These are phyloP conservation scores for Juglanconis sp. DNA, from an alignment of 2,329 filamentous ascomycete species.

Conservation along the genomic window DNA sequence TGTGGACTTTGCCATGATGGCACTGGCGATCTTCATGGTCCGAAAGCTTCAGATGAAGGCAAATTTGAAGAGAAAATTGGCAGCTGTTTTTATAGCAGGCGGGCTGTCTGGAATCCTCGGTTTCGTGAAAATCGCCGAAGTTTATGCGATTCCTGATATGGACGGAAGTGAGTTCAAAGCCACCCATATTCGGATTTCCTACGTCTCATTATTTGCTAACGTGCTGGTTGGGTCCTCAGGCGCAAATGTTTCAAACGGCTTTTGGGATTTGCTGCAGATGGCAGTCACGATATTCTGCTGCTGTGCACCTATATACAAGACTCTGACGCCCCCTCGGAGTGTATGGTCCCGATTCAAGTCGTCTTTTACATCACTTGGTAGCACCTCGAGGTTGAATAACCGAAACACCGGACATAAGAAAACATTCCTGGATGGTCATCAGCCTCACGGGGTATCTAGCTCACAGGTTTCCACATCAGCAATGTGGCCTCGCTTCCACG, in stretches of 20 bases:
- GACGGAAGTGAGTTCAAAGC: no score
- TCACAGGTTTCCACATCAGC: no score
- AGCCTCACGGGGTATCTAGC: no score
- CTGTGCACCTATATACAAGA: conserved; percentile 17
- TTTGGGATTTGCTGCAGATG: no score
- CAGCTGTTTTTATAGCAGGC: conserved; percentile 20
- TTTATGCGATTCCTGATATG: no score
- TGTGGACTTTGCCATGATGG: conserved; percentile 22
- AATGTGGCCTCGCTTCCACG: no score
- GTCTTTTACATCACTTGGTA: background rate
- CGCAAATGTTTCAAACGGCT: no score
- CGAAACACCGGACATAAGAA: background rate
- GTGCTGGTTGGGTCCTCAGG: no score
- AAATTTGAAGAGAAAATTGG: conserved; percentile 17
- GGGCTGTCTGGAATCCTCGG: conserved; percentile 21
- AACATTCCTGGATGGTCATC: background rate
- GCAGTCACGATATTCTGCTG: conserved; percentile 15
- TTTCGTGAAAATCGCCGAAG: conserved; percentile 20
- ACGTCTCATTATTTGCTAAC: no score
- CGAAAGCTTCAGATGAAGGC: conserved; percentile 12
- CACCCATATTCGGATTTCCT: no score
- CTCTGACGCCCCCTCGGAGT: background rate
- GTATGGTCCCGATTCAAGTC: background rate
- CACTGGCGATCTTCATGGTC: conserved; percentile 18
- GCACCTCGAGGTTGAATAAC: background rate